A percentile compares a stretch with the other conserved stretches of the same genome.
phyloP scores from a whole-genome alignment of 2,329 filamentous ascomycete species.

The Capronia coronata region DNA sequence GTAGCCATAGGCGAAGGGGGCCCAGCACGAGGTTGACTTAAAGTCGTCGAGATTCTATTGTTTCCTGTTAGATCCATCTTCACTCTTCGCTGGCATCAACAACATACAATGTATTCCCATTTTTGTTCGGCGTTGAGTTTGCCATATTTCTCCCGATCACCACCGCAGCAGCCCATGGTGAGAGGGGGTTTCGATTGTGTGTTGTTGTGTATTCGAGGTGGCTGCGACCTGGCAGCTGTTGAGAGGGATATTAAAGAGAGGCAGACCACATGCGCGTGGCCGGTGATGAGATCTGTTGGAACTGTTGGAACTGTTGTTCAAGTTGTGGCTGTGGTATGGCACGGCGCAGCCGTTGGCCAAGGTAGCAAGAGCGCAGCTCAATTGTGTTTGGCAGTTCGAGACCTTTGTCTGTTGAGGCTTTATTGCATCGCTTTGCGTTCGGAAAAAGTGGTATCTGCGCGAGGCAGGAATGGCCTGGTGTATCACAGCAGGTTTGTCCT shows the following conservation, averaged over 20 bases:
- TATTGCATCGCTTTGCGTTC: conserved; percentile 24
- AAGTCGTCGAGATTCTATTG: conserved; percentile 64
- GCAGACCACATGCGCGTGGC: conserved; percentile 9
- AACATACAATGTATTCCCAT: conserved; percentile 84
- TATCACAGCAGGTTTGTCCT: not conserved
- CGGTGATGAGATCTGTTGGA: conserved; percentile 3
- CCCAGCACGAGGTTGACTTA: conserved; percentile 70
- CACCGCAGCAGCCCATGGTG: conserved; percentile 62
- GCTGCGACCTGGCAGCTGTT: conserved; percentile 25
- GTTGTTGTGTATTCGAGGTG: conserved; percentile 1
- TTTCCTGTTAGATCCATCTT: conserved; percentile 8
- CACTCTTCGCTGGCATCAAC: not conserved
- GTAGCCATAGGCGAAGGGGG: conserved; percentile 73
- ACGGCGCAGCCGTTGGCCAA: conserved; percentile 26
- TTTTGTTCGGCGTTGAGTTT: conserved; percentile 75
- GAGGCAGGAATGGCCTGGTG: not conserved
- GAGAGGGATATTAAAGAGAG: conserved; percentile 9
- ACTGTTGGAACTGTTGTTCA: not conserved
- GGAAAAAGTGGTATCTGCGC: not conserved
- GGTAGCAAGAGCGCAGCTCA: conserved; percentile 28
- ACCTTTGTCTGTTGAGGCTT: conserved; percentile 9
- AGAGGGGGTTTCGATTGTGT: not conserved
- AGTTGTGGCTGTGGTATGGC: conserved; percentile 17
- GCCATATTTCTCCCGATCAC: conserved; percentile 52
- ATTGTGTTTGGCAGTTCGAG: conserved; percentile 13